Percentiles rank a stretch among this genome's conserved stretches.
These are phyloP conservation scores for Phytophthora crassamura DNA, from an alignment of 352 stramenopile species.

Conservation along the genomic window DNA sequence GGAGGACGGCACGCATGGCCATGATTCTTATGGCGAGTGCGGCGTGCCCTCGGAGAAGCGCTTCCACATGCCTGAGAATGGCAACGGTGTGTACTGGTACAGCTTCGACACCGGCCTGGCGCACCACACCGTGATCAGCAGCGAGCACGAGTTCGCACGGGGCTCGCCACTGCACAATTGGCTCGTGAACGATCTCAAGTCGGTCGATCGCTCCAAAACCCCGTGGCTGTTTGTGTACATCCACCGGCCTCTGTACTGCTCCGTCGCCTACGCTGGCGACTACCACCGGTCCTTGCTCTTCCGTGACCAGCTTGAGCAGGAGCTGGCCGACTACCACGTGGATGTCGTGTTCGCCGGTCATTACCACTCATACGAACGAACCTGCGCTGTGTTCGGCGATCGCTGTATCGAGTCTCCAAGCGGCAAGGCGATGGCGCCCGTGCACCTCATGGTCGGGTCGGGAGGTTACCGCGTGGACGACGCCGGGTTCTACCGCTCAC, in stretches of 20 bases:
- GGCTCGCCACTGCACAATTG: conserved; percentile 56
- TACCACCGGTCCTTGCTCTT: conserved; percentile 52
- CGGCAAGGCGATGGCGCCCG: conserved; percentile 50
- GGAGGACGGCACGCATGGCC: conserved; percentile 36
- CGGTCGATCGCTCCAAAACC: conserved; percentile 54
- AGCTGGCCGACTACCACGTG: conserved; percentile 57
- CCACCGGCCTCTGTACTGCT: conserved; percentile 70
- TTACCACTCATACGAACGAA: conserved; percentile 72
- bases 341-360: conserved; percentile 70
- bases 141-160: conserved; percentile 59
- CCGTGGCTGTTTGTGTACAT: conserved; percentile 72
- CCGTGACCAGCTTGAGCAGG: conserved; percentile 51
- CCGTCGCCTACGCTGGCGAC: conserved; percentile 42
- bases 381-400: conserved; percentile 60
- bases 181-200: conserved; percentile 58
- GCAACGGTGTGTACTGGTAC: conserved; percentile 71
- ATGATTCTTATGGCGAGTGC: conserved; percentile 85
- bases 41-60: conserved; percentile 74
- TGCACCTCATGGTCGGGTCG: conserved; percentile 65
- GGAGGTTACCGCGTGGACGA: conserved; percentile 48
- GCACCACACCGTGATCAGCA: conserved; percentile 61
- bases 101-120: conserved; percentile 59
- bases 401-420: conserved; percentile 42
- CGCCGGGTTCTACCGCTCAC: conserved; percentile 44
- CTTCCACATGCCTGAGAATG: conserved; percentile 78